Evolutionary conservation across 2,329 filamentous ascomycete genomes (phyloP).

Genomic region (Calonectria montana): DNA sequence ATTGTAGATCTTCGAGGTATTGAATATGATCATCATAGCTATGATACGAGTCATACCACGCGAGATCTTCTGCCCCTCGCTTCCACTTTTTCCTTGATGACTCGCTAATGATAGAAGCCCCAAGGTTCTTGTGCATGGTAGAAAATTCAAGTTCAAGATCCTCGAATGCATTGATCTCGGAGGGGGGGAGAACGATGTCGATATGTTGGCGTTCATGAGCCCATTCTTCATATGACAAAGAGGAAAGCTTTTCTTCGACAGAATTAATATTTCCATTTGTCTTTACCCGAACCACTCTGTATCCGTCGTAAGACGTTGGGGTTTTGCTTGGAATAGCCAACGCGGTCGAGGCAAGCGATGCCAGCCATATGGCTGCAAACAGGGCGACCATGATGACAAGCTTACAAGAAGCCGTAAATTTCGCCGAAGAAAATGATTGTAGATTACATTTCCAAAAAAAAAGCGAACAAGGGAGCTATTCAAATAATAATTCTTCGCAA

Average conservation of each 20-base stretch:
- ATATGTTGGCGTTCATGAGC: background rate
- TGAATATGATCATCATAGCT: background rate
- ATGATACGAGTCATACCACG: background rate
- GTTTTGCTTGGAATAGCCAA: background rate
- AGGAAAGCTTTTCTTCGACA: background rate
- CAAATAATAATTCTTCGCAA: background rate
- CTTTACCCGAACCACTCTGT: background rate
- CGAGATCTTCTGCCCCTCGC: background rate
- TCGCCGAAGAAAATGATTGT: background rate
- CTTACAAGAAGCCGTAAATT: background rate
- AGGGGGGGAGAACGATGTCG: background rate
- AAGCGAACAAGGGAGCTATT: background rate
- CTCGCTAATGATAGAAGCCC: background rate
- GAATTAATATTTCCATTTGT: background rate
- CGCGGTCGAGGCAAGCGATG: background rate
- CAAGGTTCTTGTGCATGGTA: background rate
- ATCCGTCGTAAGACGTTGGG: background rate
- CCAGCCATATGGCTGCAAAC: background rate
- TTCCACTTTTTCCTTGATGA: background rate
- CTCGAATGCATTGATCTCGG: background rate
- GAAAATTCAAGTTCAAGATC: background rate
- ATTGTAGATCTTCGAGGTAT: background rate
- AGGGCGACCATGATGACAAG: background rate
- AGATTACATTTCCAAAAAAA: too few relatives aligned
- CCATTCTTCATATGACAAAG: background rate